These are phyloP conservation scores for Pseudopithomyces maydicus DNA, from an alignment of 2,329 filamentous ascomycete genomes.

Conservation along the genomic window DNA sequence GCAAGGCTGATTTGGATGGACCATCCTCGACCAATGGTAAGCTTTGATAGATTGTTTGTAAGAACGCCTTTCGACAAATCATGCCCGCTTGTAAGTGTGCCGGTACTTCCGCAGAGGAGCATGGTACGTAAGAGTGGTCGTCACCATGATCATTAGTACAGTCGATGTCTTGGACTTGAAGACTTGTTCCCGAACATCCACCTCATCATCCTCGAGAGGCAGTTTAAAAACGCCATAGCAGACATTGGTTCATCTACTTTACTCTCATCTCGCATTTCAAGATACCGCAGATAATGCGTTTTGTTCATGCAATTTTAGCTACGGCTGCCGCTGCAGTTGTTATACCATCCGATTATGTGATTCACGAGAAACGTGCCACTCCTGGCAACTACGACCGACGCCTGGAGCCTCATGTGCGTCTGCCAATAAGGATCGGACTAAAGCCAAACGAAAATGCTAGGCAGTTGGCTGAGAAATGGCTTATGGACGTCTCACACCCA, in stretches of 20 bases:
- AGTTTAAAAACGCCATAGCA: no score
- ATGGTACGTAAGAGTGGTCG: no score
- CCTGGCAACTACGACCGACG: constrained; percentile 25
- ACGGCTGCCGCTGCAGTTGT: constrained; percentile 9
- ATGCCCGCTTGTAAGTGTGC: background rate
- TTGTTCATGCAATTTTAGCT: background rate
- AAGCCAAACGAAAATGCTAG: constrained; percentile 17
- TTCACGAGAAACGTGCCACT: constrained; percentile 35
- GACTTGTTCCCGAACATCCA: no score
- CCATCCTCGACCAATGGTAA: background rate
- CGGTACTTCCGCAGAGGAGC: no score
- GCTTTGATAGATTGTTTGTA: background rate
- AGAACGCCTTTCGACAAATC: background rate
- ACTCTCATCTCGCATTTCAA: background rate
- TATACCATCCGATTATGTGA: constrained; percentile 20
- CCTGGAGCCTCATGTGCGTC: constrained; percentile 19
- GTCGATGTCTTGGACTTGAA: no score
- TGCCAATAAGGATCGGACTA: constrained; percentile 35
- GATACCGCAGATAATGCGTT: background rate
- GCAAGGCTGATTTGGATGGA: background rate
- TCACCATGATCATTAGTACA: no score
- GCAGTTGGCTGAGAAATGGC: constrained; percentile 21
- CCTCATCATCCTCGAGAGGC: no score
- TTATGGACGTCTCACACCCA: constrained; percentile 33
- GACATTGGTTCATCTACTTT: background rate